phyloP scores from a whole-genome alignment of 2,329 filamentous ascomycete genomes.

The Phaeosphaeria sp. region DNA sequence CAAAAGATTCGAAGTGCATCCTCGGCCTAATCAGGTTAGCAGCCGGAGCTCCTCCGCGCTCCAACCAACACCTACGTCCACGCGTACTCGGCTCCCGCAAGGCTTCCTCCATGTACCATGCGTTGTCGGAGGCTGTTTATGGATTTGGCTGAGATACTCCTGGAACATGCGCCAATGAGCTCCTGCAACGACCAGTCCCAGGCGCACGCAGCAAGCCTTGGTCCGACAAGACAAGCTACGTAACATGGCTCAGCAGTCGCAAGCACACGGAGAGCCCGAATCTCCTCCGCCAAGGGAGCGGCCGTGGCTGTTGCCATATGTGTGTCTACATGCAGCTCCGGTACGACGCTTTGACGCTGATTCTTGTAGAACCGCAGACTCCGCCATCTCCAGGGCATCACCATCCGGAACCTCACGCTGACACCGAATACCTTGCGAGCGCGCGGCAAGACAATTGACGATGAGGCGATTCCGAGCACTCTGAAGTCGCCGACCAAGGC shows the following conservation, averaged over 20 bases:
- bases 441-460: constrained; percentile 72
- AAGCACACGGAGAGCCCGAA: constrained; percentile 15
- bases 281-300: constrained; percentile 38
- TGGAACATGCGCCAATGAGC: constrained; percentile 11
- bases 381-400: constrained; percentile 85
- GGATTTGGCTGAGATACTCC: constrained; percentile 2
- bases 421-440: constrained; percentile 54
- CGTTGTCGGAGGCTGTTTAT: constrained; percentile 7
- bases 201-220: not conserved
- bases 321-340: constrained; percentile 16
- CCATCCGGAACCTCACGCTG: constrained; percentile 85
- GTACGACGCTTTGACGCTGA: not conserved
- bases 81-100: constrained; percentile 5
- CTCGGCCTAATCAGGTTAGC: constrained; percentile 12
- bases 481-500: constrained; percentile 73
- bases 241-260: constrained; percentile 34
- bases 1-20: constrained; percentile 16
- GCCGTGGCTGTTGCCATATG: constrained; percentile 48
- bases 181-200: not conserved
- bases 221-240: constrained; percentile 9
- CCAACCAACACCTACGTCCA: constrained; percentile 28
- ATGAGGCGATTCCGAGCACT: constrained; percentile 72
- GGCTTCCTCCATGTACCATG: constrained; percentile 16
- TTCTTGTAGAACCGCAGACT: constrained; percentile 77
- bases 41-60: constrained; percentile 19